phyloP scores from a whole-genome alignment of 2,329 filamentous ascomycete genomes.

The Tolypocladium cylindrosporum region DNA sequence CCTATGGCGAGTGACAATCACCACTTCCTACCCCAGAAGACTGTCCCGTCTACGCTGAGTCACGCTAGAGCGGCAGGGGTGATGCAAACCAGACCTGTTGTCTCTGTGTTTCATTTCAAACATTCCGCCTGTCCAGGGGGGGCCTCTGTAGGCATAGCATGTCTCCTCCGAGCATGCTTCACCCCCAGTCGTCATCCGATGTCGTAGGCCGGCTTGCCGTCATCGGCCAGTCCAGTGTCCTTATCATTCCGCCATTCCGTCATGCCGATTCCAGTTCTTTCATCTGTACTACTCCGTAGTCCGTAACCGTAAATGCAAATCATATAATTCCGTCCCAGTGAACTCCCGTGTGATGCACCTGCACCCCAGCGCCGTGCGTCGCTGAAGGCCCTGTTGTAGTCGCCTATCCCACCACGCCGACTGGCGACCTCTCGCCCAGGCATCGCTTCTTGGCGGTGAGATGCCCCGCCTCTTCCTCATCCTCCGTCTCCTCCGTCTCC shows the following conservation, averaged over 20 bases:
- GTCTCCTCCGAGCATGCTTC: background rate
- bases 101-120: background rate
- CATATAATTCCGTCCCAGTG: background rate
- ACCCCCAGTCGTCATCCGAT: background rate
- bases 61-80: background rate
- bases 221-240: background rate
- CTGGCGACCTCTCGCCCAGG: constrained; percentile 16
- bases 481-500: constrained; percentile 19
- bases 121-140: background rate
- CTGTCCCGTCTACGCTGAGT: background rate
- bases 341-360: background rate
- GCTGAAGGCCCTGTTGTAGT: background rate
- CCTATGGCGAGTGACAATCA: too few species aligned
- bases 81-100: background rate
- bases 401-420: constrained; percentile 19
- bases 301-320: background rate
- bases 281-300: background rate
- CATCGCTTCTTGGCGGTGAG: constrained; percentile 23
- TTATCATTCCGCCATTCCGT: background rate
- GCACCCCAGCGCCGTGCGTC: background rate
- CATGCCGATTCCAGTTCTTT: background rate
- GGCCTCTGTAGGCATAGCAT: background rate
- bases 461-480: constrained; percentile 19
- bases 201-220: background rate
- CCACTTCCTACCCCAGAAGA: too few species aligned